Evolutionary conservation across 106 monocot species (phyloP).

Genomic region (Platanthera zijinensis): DNA sequence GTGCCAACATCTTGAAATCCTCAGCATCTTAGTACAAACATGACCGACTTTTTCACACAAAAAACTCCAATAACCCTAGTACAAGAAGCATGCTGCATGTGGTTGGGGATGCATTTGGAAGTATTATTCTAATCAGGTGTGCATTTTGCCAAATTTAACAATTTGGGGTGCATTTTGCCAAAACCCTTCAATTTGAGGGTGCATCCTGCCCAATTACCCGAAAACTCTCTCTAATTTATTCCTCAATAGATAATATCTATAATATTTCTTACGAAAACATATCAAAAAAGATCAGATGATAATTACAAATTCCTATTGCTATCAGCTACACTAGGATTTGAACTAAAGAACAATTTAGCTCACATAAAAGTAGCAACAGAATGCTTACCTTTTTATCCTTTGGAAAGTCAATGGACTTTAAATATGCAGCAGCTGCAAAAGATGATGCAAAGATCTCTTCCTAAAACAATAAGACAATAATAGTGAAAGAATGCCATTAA

Average conservation of each 20-base stretch:
- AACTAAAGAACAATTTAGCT: not conserved
- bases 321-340: not conserved
- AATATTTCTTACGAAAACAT: not conserved
- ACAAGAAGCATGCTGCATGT: not conserved
- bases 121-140: no score
- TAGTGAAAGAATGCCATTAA: not conserved
- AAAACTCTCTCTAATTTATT: not conserved
- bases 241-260: not conserved
- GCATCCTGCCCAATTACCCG: no score
- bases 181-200: not conserved
- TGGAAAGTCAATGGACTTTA: constrained; percentile 83
- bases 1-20: not conserved
- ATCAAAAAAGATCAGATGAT: not conserved
- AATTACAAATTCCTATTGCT: not conserved
- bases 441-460: constrained; percentile 99
- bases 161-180: no score
- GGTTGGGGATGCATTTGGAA: no score
- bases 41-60: not conserved
- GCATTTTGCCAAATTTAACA: no score
- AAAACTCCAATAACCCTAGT: not conserved
- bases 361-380: not conserved
- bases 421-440: constrained; percentile 92
- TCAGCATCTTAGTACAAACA: not conserved
- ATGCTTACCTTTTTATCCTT: constrained; percentile 82
- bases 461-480: constrained; percentile 18